Evolutionary conservation across 805 yeast species (phyloP), one percentile per base, ranked within the genome.

Genomic region (Candida stauntonica): DNA sequence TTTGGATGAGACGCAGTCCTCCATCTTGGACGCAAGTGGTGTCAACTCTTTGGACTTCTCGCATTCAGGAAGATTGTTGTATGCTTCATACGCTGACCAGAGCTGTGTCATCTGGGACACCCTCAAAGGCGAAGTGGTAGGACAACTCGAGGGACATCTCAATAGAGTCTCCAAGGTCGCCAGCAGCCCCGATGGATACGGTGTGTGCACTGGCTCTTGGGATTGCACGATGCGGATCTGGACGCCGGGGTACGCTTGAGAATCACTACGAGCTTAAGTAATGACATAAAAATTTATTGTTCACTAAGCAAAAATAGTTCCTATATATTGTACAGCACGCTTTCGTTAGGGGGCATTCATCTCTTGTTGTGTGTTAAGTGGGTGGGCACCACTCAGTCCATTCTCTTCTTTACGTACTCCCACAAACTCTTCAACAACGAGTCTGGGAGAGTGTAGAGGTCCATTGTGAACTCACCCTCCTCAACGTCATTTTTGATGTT

Each of bases 391-490:
- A 14, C 17, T 16, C 14, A 34, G 31, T 63, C 67, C 23, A 63
- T 61, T 52, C 86, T 81, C 63, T 82, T 86, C 63, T 81, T 81
- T 29, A 91, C 95, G 60, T 84, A 89, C 48, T 91, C 98, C 94
- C 94, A 88, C 63, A 91, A 72, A 70, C 94, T 85, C 68, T 86
- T 87, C 59, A 93, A 73, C 59, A 93, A 68, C 29, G 84, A 78
- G 59, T 91, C 97, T 16, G 98, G 98, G 50, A 91, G 70, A 19
- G 97, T 89, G 63, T 79, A 89, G 51, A 91, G 73, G 65, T 91
- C 99, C 86, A 91, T 86, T 38, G 95, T 87, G 62, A 93, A 91
- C 67, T 93, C 98, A 37, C 99, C 99, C 54, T 86, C 91, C 46
- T 91, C 98, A 35, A 86, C 88, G 55, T 91, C 95, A 61, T 93